Evolutionary conservation across 106 monocot genomes (phyloP).

Genomic region (Dendrobium huoshanense): DNA sequence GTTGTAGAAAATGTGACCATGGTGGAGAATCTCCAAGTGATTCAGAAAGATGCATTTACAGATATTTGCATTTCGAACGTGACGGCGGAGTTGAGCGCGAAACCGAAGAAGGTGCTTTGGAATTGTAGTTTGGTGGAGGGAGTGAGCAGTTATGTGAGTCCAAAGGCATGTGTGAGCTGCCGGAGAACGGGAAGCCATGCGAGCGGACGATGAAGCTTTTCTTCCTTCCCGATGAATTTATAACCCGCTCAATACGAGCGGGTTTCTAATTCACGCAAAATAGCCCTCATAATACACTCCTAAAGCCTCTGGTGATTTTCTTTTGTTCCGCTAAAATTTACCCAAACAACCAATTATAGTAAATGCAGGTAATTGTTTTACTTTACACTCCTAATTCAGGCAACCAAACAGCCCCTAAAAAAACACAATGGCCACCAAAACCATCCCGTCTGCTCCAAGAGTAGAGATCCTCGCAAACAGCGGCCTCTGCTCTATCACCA

Average conservation of each 20-base stretch:
- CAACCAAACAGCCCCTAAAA: no score
- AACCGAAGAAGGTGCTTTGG: constrained; percentile 54
- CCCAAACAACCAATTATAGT: no score
- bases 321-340: no score
- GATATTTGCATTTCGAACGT: constrained; percentile 85
- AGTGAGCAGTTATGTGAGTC: constrained; percentile 28
- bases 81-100: constrained; percentile 33
- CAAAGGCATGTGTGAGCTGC: constrained; percentile 33
- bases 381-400: no score
- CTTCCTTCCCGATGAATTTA: no score
- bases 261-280: no score
- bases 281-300: no score
- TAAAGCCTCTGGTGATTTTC: no score
- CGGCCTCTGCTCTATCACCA: constrained; percentile 37
- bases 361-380: no score
- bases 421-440: constrained; percentile 2
- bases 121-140: constrained; percentile 64
- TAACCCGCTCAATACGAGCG: no score
- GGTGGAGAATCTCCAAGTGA: constrained; percentile 66
- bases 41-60: constrained; percentile 42
- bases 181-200: constrained; percentile 25
- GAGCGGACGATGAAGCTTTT: background rate
- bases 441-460: constrained; percentile 9
- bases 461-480: constrained; percentile 56
- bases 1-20: constrained; percentile 58